phyloP scores from a whole-genome alignment of 352 stramenopile genomes.

The Phytophthora pseudosyringae region DNA sequence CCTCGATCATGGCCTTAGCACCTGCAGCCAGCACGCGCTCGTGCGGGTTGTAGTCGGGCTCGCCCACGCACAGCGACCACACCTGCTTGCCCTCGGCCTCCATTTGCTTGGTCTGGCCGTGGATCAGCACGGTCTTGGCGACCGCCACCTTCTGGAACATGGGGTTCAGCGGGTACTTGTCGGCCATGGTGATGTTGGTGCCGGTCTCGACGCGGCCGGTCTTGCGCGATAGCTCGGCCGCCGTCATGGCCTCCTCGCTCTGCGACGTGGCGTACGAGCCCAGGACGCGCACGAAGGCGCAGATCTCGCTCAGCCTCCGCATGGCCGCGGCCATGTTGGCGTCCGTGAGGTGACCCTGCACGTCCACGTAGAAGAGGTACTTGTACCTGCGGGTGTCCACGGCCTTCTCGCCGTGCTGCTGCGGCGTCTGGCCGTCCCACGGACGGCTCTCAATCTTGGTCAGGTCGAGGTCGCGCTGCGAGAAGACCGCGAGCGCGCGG shows the following conservation, averaged over 20 bases:
- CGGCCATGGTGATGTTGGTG: conserved; percentile 46
- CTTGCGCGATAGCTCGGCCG: conserved; percentile 19
- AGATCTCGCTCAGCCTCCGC: conserved; percentile 81
- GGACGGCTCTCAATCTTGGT: conserved; percentile 81
- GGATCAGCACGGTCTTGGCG: conserved; percentile 95
- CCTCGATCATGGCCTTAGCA: conserved; percentile 73
- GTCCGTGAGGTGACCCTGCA: conserved; percentile 70
- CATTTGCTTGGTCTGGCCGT: conserved; percentile 95
- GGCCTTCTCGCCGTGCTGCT: conserved; percentile 42
- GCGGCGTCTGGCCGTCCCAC: conserved; percentile 54
- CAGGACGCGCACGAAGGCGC: conserved; percentile 85
- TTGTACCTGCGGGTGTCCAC: conserved; percentile 61
- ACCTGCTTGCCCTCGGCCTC: conserved; percentile 93
- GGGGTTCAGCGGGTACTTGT: conserved; percentile 73
- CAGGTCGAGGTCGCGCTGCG: conserved; percentile 66
- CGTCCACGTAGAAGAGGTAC: conserved; percentile 82
- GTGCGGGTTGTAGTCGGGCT: conserved; percentile 95
- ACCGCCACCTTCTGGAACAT: conserved; percentile 84
- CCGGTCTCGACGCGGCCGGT: conserved; percentile 23
- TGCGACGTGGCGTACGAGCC: conserved; percentile 76
- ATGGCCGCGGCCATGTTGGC: conserved; percentile 76
- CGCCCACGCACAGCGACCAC: conserved; percentile 93
- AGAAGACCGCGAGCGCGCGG: conserved; percentile 68
- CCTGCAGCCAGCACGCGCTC: conserved; percentile 89
- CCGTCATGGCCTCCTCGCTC: conserved; percentile 22